Conservation (phyloP, 352 stramenopile species). For the Phytophthora litchii region DNA sequence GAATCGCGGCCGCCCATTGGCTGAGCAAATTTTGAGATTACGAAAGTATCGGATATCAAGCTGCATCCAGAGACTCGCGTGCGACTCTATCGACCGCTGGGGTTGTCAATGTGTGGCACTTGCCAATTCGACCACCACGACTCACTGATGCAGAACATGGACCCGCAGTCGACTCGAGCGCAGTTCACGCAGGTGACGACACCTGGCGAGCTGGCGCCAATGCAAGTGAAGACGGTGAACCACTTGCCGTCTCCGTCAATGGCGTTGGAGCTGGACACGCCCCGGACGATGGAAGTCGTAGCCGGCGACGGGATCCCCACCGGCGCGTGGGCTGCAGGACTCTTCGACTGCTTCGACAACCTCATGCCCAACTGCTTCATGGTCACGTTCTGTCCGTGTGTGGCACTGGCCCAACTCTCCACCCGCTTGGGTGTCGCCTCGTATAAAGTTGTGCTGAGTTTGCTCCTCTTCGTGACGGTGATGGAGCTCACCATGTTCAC, state of each 20-base stretch:
- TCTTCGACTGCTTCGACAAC: conserved; percentile 54
- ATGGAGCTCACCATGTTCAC: conserved; percentile 30
- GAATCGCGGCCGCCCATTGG: conserved; percentile 5
- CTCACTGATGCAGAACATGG: conserved; percentile 30
- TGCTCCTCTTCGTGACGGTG: conserved; percentile 32
- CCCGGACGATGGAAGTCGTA: conserved; percentile 25
- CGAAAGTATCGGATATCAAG: conserved; percentile 19
- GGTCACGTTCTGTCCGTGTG: conserved; percentile 51
- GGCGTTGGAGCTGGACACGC: conserved; percentile 35
- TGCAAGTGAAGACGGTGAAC: conserved; percentile 21
- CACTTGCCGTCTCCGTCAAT: conserved; percentile 32
- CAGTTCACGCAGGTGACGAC: conserved; percentile 34
- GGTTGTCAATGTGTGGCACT: conserved; percentile 22
- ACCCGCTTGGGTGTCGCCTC: conserved; percentile 41
- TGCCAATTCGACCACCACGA: conserved; percentile 13
- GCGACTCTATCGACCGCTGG: conserved; percentile 1
- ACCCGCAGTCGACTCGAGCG: conserved; percentile 31
- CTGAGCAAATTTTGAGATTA: conserved; percentile 22
- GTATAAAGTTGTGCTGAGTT: conserved; percentile 33
- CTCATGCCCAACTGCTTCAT: conserved; percentile 59
- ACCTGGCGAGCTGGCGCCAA: conserved; percentile 13
- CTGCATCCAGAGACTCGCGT: conserved; percentile 14
- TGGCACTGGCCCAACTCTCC: conserved; percentile 56
- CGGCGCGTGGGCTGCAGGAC: conserved; percentile 40
- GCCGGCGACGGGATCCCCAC: conserved; percentile 30